Percentiles rank a stretch among this genome's conserved stretches.
Evolutionary conservation across 768 basidiomycete species (phyloP).

Genomic region (Hypholoma fasciculare): DNA sequence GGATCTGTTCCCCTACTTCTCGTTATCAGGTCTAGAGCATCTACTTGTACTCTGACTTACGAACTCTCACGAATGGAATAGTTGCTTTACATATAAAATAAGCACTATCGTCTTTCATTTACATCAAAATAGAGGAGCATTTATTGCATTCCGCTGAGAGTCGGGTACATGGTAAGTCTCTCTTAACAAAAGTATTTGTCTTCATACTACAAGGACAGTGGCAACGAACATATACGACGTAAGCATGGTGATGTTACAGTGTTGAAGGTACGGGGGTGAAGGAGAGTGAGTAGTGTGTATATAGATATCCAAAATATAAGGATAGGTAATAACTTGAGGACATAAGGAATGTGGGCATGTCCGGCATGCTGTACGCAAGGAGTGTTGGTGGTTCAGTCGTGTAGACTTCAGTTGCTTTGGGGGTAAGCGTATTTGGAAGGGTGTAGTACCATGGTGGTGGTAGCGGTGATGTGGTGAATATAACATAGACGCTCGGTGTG

Average conservation of each 20-base stretch:
- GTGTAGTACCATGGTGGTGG: not conserved
- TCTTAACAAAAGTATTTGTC: not conserved
- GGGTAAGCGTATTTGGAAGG: too few species aligned
- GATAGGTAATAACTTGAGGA: not conserved
- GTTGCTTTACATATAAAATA: not conserved
- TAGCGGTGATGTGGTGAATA: not conserved
- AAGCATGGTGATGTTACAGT: not conserved
- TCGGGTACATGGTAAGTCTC: not conserved
- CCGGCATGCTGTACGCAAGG: not conserved
- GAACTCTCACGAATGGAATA: not conserved
- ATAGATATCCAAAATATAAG: not conserved
- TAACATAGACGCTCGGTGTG: not conserved
- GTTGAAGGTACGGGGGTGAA: not conserved
- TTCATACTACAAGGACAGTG: slow-evolving; percentile 40
- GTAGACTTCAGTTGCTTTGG: not conserved
- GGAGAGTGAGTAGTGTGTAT: not conserved
- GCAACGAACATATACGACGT: slow-evolving; percentile 37
- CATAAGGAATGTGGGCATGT: slow-evolving; percentile 3
- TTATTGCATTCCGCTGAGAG: slow-evolving; percentile 59
- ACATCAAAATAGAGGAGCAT: slow-evolving; percentile 47
- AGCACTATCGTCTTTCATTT: slow-evolving; percentile 42
- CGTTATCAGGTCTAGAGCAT: not conserved
- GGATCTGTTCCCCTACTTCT: not conserved
- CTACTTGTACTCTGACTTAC: not conserved
- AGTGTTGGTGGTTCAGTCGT: not conserved